Evolutionary conservation across 208 protist species (phyloP).

Genomic region (Naegleria gruberi): DNA sequence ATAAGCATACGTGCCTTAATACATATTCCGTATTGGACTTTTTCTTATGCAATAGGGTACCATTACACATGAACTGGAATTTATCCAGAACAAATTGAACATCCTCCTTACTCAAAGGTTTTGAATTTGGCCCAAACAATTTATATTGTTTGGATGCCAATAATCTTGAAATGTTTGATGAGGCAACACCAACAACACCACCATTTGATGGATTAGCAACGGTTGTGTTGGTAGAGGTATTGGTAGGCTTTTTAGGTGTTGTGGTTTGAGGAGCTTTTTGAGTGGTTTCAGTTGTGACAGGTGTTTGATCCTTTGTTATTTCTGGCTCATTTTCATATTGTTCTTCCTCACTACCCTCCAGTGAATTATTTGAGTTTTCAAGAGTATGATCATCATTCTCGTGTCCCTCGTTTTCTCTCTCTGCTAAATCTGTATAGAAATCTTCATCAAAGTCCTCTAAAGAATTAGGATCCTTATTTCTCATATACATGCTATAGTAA

Average conservation of each 20-base stretch:
- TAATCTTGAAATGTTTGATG: too few species aligned
- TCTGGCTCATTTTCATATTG: too few species aligned
- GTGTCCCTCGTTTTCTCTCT: too few species aligned
- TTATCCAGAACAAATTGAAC: background rate
- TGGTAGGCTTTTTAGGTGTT: background rate
- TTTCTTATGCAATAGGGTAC: background rate
- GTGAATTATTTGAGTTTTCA: too few species aligned
- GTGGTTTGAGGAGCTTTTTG: background rate
- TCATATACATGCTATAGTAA: conserved; percentile 15
- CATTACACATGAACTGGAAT: background rate
- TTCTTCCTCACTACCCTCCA: too few species aligned
- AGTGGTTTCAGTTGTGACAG: too few species aligned
- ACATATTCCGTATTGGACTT: background rate
- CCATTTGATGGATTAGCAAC: too few species aligned
- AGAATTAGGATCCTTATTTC: background rate
- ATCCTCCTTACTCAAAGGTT: background rate
- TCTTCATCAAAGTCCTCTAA: background rate
- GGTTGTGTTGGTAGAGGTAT: too few species aligned
- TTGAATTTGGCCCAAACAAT: background rate
- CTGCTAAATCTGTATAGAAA: background rate
- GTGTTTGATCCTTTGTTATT: too few species aligned
- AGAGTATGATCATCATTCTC: too few species aligned
- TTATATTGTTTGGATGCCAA: too few species aligned
- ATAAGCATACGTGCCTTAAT: background rate
- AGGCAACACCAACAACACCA: too few species aligned